Evolutionary conservation across 2,329 filamentous ascomycete genomes (phyloP).

Genomic region (Sarocladium kiliense): DNA sequence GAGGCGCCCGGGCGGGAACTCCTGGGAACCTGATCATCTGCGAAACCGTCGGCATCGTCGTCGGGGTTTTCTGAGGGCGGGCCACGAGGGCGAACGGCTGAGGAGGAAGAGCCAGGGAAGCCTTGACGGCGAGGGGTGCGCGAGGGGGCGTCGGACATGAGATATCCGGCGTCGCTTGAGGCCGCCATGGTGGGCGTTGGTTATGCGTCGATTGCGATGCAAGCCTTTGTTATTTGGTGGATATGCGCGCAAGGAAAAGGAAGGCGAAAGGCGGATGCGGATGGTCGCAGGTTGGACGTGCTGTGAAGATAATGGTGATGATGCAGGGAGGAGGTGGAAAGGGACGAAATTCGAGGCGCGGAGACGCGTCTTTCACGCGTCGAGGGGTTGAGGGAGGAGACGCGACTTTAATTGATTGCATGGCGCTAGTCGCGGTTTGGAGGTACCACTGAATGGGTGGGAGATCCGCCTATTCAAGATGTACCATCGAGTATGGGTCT

Average conservation of each 20-base stretch:
- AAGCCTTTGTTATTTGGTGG: not conserved
- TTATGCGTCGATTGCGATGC: not conserved
- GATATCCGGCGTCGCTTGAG: slow-evolving; percentile 50
- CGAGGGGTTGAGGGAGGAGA: slow-evolving; percentile 21
- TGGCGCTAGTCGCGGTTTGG: slow-evolving; percentile 13
- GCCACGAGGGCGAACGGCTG: slow-evolving; percentile 46
- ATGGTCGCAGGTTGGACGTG: not conserved
- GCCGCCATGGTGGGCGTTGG: slow-evolving; percentile 35
- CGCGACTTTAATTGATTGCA: slow-evolving; percentile 37
- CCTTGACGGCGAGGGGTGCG: slow-evolving; percentile 32
- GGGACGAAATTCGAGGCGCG: not conserved
- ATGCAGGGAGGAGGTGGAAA: slow-evolving; percentile 5
- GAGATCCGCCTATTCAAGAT: not conserved
- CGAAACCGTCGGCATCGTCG: slow-evolving; percentile 52
- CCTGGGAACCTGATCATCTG: slow-evolving; percentile 57
- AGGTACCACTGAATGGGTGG: not conserved
- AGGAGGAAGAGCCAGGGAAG: slow-evolving; percentile 48
- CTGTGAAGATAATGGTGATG: not conserved
- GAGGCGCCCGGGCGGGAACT: slow-evolving; percentile 42
- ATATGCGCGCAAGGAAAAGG: not conserved
- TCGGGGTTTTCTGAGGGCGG: slow-evolving; percentile 61
- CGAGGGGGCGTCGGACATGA: slow-evolving; percentile 52
- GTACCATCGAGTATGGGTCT: not conserved
- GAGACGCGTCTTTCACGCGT: slow-evolving; percentile 22
- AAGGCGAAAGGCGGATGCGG: not conserved